phyloP scores from a whole-genome alignment of 2,329 filamentous ascomycete species.

The Penicillium sp. region DNA sequence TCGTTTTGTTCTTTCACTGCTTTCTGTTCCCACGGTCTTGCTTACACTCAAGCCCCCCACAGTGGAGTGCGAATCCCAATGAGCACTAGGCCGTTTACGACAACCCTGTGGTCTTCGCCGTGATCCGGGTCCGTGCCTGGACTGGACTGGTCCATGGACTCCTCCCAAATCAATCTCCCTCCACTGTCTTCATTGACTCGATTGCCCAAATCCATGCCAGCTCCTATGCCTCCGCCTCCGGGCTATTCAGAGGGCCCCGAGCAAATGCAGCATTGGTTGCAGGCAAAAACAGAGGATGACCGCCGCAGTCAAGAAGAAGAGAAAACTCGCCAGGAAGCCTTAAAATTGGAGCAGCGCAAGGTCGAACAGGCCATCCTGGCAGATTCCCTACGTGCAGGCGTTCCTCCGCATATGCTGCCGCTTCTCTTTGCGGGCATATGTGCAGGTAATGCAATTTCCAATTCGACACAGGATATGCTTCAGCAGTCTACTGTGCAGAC shows the following conservation, averaged over 20 bases:
- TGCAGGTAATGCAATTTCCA: not conserved
- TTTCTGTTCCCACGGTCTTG: conserved; percentile 39
- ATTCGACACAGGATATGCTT: not conserved
- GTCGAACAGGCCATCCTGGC: conserved; percentile 71
- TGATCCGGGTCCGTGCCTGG: conserved; percentile 1
- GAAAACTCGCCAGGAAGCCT: conserved; percentile 59
- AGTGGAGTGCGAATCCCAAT: conserved; percentile 49
- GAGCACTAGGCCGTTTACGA: conserved; percentile 47
- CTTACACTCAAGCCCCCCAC: conserved; percentile 52
- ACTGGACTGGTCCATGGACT: not conserved
- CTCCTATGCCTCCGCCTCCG: conserved; percentile 26
- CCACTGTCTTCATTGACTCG: conserved; percentile 33
- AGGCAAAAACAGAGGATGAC: conserved; percentile 71
- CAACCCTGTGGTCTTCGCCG: conserved; percentile 35
- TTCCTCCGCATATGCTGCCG: conserved; percentile 72
- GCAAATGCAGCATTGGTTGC: conserved; percentile 68
- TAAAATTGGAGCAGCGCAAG: conserved; percentile 69
- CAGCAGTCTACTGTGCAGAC: not conserved
- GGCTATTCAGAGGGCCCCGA: conserved; percentile 58
- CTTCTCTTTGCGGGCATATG: conserved; percentile 62
- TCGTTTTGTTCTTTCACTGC: not conserved
- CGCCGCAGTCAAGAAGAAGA: conserved; percentile 66
- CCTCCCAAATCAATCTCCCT: conserved; percentile 8
- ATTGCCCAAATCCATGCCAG: conserved; percentile 21
- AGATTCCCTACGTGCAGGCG: conserved; percentile 66